A percentile compares a stretch with the other conserved stretches of the same genome.
Conservation (phyloP, 169 alveolate species). For the Amoebophrya sp. region DNA sequence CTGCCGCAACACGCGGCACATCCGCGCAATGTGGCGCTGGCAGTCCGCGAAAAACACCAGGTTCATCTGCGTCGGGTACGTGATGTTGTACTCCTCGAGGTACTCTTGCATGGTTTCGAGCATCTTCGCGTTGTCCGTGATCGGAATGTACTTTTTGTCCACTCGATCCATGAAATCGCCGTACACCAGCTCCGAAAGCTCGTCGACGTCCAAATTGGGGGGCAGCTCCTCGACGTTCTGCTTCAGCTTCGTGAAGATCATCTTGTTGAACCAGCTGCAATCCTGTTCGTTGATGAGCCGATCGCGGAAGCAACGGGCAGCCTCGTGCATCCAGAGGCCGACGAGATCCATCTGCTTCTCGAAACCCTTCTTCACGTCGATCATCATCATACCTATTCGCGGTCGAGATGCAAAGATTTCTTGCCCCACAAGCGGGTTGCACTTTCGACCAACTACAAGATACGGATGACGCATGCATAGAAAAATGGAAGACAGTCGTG, state of each 20-base stretch:
- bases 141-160: slow-evolving; percentile 26
- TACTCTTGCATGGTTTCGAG: slow-evolving; percentile 44
- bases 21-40: slow-evolving; percentile 74
- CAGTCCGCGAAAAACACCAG: slow-evolving; percentile 84
- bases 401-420: no score
- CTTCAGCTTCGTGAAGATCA: slow-evolving; percentile 46
- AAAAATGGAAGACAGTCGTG: no score
- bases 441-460: no score
- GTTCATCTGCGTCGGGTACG: slow-evolving; percentile 72
- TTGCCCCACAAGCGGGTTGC: no score
- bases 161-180: slow-evolving; percentile 56
- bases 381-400: slow-evolving; percentile 36
- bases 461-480: no score
- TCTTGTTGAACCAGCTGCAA: slow-evolving; percentile 53
- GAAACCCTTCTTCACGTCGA: slow-evolving; percentile 34
- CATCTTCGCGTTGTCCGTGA: slow-evolving; percentile 46
- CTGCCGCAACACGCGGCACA: slow-evolving; percentile 68
- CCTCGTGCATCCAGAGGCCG: slow-evolving; percentile 84
- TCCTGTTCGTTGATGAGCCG: slow-evolving; percentile 68
- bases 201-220: not conserved
- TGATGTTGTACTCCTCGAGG: slow-evolving; percentile 68
- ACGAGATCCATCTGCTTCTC: slow-evolving; percentile 60
- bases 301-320: slow-evolving; percentile 79
- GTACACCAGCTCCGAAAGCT: slow-evolving; percentile 36
- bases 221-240: not conserved